Percentiles rank a stretch among this genome's conserved stretches.
phyloP scores from a whole-genome alignment of 305 asterid species.

The Coffea humblotiana region DNA sequence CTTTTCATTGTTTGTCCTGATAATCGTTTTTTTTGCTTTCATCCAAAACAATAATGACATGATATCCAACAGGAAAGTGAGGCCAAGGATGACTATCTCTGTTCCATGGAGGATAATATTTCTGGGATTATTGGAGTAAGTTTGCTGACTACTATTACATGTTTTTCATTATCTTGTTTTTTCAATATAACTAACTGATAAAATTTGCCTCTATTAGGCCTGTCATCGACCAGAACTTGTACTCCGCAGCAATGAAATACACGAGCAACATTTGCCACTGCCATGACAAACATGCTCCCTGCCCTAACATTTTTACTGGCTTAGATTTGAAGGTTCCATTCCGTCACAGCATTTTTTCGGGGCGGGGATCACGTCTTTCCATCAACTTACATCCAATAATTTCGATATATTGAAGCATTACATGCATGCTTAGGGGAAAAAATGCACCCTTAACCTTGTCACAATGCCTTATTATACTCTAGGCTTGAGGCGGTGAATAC shows the following conservation, averaged over 20 bases:
- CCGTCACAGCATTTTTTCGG: too few relatives aligned
- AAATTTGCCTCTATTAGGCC: slow-evolving; percentile 43
- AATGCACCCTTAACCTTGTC: background rate
- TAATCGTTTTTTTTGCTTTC: background rate
- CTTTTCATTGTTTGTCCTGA: background rate
- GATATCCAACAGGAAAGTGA: slow-evolving; percentile 53
- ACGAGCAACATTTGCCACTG: slow-evolving; percentile 63
- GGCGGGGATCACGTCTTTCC: background rate
- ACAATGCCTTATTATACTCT: background rate
- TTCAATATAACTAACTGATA: background rate
- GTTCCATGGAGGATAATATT: slow-evolving; percentile 50
- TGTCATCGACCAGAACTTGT: slow-evolving; percentile 65
- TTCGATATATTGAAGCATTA: background rate
- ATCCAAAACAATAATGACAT: background rate
- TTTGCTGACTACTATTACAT: background rate
- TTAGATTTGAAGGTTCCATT: too few relatives aligned
- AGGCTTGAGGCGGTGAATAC: slow-evolving; percentile 70
- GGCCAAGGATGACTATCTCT: slow-evolving; percentile 58
- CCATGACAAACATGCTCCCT: slow-evolving; percentile 51
- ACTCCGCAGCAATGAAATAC: slow-evolving; percentile 56
- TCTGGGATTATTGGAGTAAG: slow-evolving; percentile 67
- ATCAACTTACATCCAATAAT: background rate
- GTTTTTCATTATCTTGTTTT: background rate
- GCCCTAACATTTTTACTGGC: slow-evolving; percentile 51
- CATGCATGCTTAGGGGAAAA: background rate